These are phyloP conservation scores for Carex scoparia DNA, from an alignment of 176 grass and related monocot genomes.

Conservation along the genomic window DNA sequence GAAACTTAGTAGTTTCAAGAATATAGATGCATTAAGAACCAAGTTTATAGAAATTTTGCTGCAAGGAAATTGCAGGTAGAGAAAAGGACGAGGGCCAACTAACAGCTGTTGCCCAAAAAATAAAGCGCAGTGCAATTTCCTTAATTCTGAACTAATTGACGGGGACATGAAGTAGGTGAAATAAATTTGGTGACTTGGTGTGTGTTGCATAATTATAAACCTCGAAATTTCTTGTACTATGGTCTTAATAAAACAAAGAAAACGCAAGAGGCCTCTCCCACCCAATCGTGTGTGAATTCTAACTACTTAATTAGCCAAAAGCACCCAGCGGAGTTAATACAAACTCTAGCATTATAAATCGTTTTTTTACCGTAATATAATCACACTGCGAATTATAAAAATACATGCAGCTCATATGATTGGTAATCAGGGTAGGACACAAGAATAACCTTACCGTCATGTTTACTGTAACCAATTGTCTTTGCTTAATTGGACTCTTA, in stretches of 20 bases:
- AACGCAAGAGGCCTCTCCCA: background rate
- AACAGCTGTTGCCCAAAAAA: background rate
- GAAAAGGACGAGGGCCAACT: background rate
- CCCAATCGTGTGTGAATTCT: background rate
- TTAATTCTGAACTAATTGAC: background rate
- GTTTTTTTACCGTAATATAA: background rate
- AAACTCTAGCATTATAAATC: background rate
- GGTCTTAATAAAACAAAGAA: background rate
- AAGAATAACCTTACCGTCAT: background rate
- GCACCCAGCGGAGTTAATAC: background rate
- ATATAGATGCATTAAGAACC: background rate
- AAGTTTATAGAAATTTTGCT: background rate
- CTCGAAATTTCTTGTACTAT: background rate
- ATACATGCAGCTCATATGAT: background rate
- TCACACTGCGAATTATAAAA: background rate
- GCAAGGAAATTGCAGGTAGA: background rate
- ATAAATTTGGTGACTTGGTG: background rate
- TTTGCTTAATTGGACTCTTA: background rate
- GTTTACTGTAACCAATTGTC: background rate
- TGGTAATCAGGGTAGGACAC: background rate
- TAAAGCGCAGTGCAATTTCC: background rate
- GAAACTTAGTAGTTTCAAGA: no score
- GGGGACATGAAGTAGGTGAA: slow-evolving; percentile 13
- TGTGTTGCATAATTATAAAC: background rate
- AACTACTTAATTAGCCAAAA: background rate